Conservation (phyloP, 2,329 filamentous ascomycete genomes). For the Alternaria sp. region DNA sequence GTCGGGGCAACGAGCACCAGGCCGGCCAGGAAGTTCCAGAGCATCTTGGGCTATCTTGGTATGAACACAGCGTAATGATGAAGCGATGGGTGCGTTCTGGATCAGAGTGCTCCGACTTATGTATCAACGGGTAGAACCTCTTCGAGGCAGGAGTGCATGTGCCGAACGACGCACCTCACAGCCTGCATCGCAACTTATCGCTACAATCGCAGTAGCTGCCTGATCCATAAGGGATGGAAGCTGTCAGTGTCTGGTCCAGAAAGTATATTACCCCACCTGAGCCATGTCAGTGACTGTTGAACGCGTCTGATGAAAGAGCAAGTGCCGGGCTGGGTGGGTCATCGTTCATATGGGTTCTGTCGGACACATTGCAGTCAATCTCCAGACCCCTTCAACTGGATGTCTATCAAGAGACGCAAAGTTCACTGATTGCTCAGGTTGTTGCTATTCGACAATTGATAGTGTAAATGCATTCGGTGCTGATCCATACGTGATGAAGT, state of each 20-base stretch:
- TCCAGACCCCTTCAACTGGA: background rate
- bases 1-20: slow-evolving; percentile 26
- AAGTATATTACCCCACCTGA: background rate
- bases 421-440: background rate
- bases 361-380: slow-evolving; percentile 5
- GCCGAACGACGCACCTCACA: background rate
- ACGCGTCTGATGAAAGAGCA: background rate
- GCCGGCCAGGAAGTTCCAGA: slow-evolving; percentile 15
- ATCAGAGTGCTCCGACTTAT: background rate
- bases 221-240: background rate
- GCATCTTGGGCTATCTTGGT: slow-evolving; percentile 12
- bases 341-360: slow-evolving; percentile 12
- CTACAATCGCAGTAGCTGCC: background rate
- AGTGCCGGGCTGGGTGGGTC: slow-evolving; percentile 8
- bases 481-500: background rate
- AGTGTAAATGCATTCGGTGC: background rate
- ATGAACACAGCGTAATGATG: background rate
- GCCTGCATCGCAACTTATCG: background rate
- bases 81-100: background rate
- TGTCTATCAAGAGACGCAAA: background rate
- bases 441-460: background rate
- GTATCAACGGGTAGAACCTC: background rate
- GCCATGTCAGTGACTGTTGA: background rate
- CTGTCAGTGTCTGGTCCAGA: background rate
- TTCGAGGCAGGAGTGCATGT: background rate